These are phyloP conservation scores for Suillus variegatus DNA, from an alignment of 768 basidiomycete species.

Conservation along the genomic window DNA sequence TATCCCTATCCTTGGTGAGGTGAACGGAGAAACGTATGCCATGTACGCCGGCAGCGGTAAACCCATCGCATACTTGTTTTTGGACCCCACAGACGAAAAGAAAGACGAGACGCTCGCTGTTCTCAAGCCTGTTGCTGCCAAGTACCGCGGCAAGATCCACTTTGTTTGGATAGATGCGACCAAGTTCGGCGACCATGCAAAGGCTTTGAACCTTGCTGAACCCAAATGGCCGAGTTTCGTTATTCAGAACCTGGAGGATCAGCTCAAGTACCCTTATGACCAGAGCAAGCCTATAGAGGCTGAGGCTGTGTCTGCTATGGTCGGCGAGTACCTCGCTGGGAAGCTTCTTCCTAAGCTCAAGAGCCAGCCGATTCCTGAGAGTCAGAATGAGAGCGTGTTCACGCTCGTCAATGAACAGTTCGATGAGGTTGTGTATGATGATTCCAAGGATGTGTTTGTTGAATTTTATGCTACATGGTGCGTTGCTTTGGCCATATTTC, in stretches of 20 bases:
- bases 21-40: slow-evolving; percentile 92
- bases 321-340: slow-evolving; percentile 68
- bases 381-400: slow-evolving; percentile 82
- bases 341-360: slow-evolving; percentile 83
- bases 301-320: slow-evolving; percentile 57
- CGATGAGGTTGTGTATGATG: slow-evolving; percentile 82
- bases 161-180: slow-evolving; percentile 98
- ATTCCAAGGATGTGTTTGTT: slow-evolving; percentile 91
- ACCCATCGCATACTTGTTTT: slow-evolving; percentile 93
- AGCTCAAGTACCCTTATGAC: slow-evolving; percentile 88
- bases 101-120: slow-evolving; percentile 65
- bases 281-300: slow-evolving; percentile 64
- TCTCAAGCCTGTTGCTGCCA: slow-evolving; percentile 75
- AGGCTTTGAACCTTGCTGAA: slow-evolving; percentile 85
- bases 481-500: slow-evolving; percentile 28
- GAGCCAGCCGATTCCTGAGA: slow-evolving; percentile 82
- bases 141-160: slow-evolving; percentile 86
- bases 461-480: slow-evolving; percentile 98
- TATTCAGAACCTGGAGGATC: slow-evolving; percentile 79
- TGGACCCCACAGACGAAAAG: slow-evolving; percentile 73
- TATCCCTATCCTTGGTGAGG: slow-evolving; percentile 88
- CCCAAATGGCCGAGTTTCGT: slow-evolving; percentile 94
- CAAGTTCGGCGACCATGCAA: slow-evolving; percentile 95
- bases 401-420: slow-evolving; percentile 88
- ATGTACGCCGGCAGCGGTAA: slow-evolving; percentile 78